Conservation (phyloP, 2,329 filamentous ascomycete genomes). For the Aspergillus ochraceoroseus region DNA sequence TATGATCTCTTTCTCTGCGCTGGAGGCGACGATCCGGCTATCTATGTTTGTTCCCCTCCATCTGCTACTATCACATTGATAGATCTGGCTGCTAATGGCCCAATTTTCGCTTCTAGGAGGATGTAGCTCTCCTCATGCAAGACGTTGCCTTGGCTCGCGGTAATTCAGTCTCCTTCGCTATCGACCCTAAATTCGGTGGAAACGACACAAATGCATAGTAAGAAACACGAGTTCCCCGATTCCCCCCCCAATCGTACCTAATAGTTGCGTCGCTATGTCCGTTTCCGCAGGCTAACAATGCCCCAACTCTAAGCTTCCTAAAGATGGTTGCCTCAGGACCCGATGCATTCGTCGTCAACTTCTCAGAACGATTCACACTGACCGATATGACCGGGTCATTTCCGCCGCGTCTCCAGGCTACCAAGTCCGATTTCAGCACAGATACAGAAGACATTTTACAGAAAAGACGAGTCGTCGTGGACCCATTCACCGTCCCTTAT, state of each 20-base stretch:
- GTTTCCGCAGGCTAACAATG: background rate
- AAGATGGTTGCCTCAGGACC: conserved; percentile 54
- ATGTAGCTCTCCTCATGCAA: conserved; percentile 40
- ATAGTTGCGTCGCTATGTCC: background rate
- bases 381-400: conserved; percentile 60
- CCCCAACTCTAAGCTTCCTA: conserved; percentile 46
- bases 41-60: conserved; percentile 39
- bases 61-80: conserved; percentile 2
- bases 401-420: conserved; percentile 37
- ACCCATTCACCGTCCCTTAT: conserved; percentile 47
- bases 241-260: too few species aligned
- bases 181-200: conserved; percentile 44
- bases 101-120: conserved; percentile 34
- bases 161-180: conserved; percentile 43
- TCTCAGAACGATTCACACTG: conserved; percentile 60
- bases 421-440: conserved; percentile 11
- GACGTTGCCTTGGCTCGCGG: conserved; percentile 37
- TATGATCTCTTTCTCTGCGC: conserved; percentile 59
- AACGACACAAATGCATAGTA: conserved; percentile 55
- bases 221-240: too few species aligned
- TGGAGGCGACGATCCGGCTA: conserved; percentile 52
- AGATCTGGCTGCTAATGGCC: too few species aligned
- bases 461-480: conserved; percentile 30
- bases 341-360: conserved; percentile 55
- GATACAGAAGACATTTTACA: conserved; percentile 17